phyloP scores from a whole-genome alignment of 768 basidiomycete genomes.

The Suillus subaureus region DNA sequence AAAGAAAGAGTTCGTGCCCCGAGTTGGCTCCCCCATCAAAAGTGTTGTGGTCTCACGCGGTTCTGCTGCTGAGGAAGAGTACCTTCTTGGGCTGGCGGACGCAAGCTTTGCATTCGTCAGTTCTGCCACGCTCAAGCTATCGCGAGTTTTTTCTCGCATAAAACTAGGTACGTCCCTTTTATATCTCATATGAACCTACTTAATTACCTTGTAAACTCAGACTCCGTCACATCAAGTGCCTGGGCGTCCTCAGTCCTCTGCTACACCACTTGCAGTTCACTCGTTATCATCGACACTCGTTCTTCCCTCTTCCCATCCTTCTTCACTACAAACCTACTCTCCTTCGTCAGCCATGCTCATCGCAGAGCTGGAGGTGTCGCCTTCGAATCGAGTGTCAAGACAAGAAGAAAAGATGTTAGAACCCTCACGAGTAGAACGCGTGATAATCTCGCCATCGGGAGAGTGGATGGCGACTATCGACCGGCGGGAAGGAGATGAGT shows the following conservation, averaged over 20 bases:
- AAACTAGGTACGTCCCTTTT: slow-evolving; percentile 61
- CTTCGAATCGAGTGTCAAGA: slow-evolving; percentile 88
- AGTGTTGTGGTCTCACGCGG: slow-evolving; percentile 61
- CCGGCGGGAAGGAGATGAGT: slow-evolving; percentile 64
- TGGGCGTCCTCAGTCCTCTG: slow-evolving; percentile 41
- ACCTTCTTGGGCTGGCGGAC: slow-evolving; percentile 81
- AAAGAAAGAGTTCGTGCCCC: slow-evolving; percentile 89
- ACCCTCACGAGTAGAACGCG: slow-evolving; percentile 72
- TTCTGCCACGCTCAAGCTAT: slow-evolving; percentile 70
- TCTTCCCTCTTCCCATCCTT: slow-evolving; percentile 92
- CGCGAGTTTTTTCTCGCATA: slow-evolving; percentile 72
- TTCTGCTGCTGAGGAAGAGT: slow-evolving; percentile 74
- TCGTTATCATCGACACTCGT: slow-evolving; percentile 72
- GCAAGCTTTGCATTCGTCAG: slow-evolving; percentile 78
- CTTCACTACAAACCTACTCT: slow-evolving; percentile 91
- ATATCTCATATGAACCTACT: not conserved
- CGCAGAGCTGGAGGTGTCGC: slow-evolving; percentile 89
- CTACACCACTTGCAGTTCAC: slow-evolving; percentile 77
- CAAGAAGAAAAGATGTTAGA: slow-evolving; percentile 77
- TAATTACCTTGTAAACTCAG: slow-evolving; percentile 24
- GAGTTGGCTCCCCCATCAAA: slow-evolving; percentile 85
- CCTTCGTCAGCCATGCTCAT: slow-evolving; percentile 68
- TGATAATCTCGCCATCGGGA: slow-evolving; percentile 65
- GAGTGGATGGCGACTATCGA: slow-evolving; percentile 95
- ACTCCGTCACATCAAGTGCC: slow-evolving; percentile 36